Conservation (phyloP, 2,329 filamentous ascomycete genomes). For the Aspergillus unguis region DNA sequence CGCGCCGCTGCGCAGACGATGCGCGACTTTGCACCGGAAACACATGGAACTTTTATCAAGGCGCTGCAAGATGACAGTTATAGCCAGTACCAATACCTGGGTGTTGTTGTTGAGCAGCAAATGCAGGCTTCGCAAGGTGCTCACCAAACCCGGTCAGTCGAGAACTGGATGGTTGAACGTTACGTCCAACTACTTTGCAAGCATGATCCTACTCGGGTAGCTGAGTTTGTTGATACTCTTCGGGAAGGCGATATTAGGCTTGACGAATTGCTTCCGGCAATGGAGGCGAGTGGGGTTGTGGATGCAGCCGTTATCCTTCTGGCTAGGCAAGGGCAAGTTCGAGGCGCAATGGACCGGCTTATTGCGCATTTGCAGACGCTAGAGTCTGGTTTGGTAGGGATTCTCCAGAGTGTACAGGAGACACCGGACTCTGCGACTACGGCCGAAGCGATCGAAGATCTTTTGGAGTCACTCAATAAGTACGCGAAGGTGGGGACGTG, state of each 20-base stretch:
- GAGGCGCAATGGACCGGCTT: slow-evolving; percentile 78
- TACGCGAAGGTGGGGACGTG: slow-evolving; percentile 92
- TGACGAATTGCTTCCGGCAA: slow-evolving; percentile 74
- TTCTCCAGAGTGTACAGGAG: slow-evolving; percentile 62
- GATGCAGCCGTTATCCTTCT: slow-evolving; percentile 91
- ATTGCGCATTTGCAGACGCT: slow-evolving; percentile 76
- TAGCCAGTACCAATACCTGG: slow-evolving; percentile 72
- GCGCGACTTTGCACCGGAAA: slow-evolving; percentile 56
- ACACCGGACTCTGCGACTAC: slow-evolving; percentile 57
- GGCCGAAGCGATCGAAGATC: slow-evolving; percentile 66
- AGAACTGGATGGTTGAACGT: slow-evolving; percentile 67
- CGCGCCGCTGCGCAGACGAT: slow-evolving; percentile 63
- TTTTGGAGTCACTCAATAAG: slow-evolving; percentile 77
- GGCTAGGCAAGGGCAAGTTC: slow-evolving; percentile 79
- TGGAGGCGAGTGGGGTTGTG: slow-evolving; percentile 85
- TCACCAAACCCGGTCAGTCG: slow-evolving; percentile 31
- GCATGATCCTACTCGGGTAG: slow-evolving; percentile 77
- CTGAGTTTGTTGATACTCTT: slow-evolving; percentile 74
- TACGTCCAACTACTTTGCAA: slow-evolving; percentile 91
- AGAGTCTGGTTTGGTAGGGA: slow-evolving; percentile 70
- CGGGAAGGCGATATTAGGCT: slow-evolving; percentile 75
- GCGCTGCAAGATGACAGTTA: slow-evolving; percentile 60
- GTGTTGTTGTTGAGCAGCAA: slow-evolving; percentile 68
- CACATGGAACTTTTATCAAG: slow-evolving; percentile 65
- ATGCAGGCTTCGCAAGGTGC: slow-evolving; percentile 35